Base-by-base conservation (phyloP, 1,284 basidiomycete species). In the Sporisorium graminicola region DNA sequence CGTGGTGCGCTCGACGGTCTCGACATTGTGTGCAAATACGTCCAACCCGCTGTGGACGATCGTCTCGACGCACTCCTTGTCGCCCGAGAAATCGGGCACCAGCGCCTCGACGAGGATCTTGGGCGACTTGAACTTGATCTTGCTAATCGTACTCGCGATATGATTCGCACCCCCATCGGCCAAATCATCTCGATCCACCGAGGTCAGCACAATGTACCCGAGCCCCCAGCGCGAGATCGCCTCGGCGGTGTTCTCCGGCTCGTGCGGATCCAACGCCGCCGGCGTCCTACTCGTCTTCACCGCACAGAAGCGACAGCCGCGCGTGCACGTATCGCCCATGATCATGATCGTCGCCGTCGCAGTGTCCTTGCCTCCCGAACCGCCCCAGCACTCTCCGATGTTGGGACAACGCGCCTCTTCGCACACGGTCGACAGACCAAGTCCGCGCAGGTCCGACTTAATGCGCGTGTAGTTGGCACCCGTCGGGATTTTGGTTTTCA, bases 261-360 rank as follows among this genome's bases (percentile, higher is more conserved):
- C 97, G 85, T 98, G 94, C 0, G 93, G 91, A 84, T 99, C 96
- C 31, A 99, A 87, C 5, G 97, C 94, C 37, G 93, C 92, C 13
- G 97, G 97, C 1, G 91, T 86, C 58, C 90, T 89, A 1, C 94
- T 94, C 0, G 97, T 99, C 89, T 98, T 98, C 67, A 99, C 94
- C 5, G 95, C 93, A 83, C 97, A 99, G 86, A 99, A 99, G 58
- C 95, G 89, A 87, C 97, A 99, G 0, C 94, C 97, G 82, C 97
- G 91, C 16, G 97, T 99, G 85, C 97, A 99, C 13, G 94, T 97
- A 87, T 99, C 96, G n/a, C 97, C 97, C 97, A 99, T 99, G 35
- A 99, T 95, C 97, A 99, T 99, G 86, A 99, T 99, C 1, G 84
- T 85, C 0, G 84, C 84, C 8, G 97, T 99, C 14, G 97, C 97